A percentile compares a stretch with the other conserved stretches of the same genome.
Evolutionary conservation across 805 yeast species (phyloP).

Genomic region (Barnettozyma sucrosica): DNA sequence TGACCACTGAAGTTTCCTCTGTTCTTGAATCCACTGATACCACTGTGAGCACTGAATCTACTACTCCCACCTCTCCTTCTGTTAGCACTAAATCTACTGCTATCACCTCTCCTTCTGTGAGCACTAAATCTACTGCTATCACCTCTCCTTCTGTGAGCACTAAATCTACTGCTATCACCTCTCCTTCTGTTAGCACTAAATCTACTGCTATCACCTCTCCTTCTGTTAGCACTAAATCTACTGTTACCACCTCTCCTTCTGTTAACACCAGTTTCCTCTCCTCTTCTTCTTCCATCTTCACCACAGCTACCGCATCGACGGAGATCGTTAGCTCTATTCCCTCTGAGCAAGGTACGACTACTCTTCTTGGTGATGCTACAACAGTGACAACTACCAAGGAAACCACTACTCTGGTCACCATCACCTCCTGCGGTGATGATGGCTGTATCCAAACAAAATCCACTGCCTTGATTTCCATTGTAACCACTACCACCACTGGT

Average conservation of each 20-base stretch:
- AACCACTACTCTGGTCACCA: constrained; percentile 16
- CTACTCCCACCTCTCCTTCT: too few relatives aligned
- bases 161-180: too few relatives aligned
- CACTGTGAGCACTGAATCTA: not conserved
- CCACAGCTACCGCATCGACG: not conserved
- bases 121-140: not conserved
- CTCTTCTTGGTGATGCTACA: not conserved
- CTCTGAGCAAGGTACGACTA: not conserved
- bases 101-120: too few relatives aligned
- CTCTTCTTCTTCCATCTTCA: not conserved
- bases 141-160: not conserved
- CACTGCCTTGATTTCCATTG: constrained; percentile 1
- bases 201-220: not conserved
- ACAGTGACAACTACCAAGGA: constrained; percentile 17
- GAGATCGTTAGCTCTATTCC: not conserved
- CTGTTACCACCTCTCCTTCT: not conserved
- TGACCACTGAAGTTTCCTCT: not conserved
- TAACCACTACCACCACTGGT: constrained; percentile 1
- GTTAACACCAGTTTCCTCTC: not conserved
- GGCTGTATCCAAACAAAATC: not conserved
- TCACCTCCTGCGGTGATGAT: constrained; percentile 27
- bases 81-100: too few relatives aligned
- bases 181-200: too few relatives aligned
- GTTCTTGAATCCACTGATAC: not conserved
- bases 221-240: not conserved